phyloP scores from a whole-genome alignment of 345 rosid genomes.

The Eucalyptus tenuipes region DNA sequence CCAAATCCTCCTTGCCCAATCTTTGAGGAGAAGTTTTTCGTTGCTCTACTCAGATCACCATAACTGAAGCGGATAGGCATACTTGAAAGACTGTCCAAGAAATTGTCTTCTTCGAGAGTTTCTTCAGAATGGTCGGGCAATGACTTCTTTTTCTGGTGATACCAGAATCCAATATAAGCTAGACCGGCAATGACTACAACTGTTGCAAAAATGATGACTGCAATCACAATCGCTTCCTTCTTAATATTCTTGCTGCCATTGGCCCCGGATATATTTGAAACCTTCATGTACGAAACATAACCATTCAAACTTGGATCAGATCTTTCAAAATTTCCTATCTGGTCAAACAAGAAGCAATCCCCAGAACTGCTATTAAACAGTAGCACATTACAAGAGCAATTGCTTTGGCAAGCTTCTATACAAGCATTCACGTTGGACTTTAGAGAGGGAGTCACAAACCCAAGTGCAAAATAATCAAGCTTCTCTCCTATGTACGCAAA shows the following conservation, averaged over 20 bases:
- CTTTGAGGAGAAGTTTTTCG: slow-evolving; percentile 24
- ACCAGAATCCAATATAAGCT: slow-evolving; percentile 24
- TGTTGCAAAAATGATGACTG: slow-evolving; percentile 8
- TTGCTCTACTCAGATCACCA: slow-evolving; percentile 25
- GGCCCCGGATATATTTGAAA: background rate
- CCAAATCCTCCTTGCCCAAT: slow-evolving; percentile 49
- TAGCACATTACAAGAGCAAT: slow-evolving; percentile 36
- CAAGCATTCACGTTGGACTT: slow-evolving; percentile 17
- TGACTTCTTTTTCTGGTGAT: background rate
- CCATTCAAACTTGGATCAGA: slow-evolving; percentile 9
- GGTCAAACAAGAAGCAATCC: slow-evolving; percentile 38
- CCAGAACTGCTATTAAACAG: slow-evolving; percentile 28
- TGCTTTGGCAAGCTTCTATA: slow-evolving; percentile 26
- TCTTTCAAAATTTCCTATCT: slow-evolving; percentile 27
- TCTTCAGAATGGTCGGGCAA: slow-evolving; percentile 2
- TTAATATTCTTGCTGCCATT: background rate
- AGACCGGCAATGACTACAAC: slow-evolving; percentile 13
- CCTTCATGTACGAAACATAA: slow-evolving; percentile 22
- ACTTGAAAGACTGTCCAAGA: slow-evolving; percentile 12
- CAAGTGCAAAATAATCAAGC: slow-evolving; percentile 43
- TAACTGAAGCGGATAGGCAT: slow-evolving; percentile 26
- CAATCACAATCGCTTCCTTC: background rate
- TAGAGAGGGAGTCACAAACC: slow-evolving; percentile 16
- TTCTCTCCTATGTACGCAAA: slow-evolving; percentile 20
- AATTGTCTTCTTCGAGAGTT: slow-evolving; percentile 15